These are phyloP conservation scores for Panicum hallii DNA, from an alignment of 202 grass and related monocot species.

Conservation along the genomic window DNA sequence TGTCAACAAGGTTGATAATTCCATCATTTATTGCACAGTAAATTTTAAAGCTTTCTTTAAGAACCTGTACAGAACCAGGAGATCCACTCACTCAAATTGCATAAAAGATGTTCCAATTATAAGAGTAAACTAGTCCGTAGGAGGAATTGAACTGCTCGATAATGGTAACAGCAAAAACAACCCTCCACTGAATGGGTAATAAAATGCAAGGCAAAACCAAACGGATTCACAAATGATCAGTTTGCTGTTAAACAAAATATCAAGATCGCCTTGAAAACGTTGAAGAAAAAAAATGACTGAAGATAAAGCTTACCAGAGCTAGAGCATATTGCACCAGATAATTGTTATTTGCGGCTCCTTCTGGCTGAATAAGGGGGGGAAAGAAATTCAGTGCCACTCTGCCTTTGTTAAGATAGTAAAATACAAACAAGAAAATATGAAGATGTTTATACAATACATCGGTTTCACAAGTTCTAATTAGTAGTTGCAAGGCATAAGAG, in stretches of 20 bases:
- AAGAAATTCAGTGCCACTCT: slow-evolving; percentile 27
- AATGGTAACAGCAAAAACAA: slow-evolving; percentile 13
- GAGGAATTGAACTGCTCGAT: not conserved
- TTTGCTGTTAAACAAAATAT: not conserved
- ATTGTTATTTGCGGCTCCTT: slow-evolving; percentile 85
- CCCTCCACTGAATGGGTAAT: slow-evolving; percentile 32
- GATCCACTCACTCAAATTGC: slow-evolving; percentile 33
- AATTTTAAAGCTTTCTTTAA: slow-evolving; percentile 99
- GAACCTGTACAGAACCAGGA: slow-evolving; percentile 60
- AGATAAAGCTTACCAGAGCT: slow-evolving; percentile 67
- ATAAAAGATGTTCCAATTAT: slow-evolving; percentile 2
- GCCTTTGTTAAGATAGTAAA: slow-evolving; percentile 8
- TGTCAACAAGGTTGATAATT: slow-evolving; percentile 99
- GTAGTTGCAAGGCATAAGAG: slow-evolving; percentile 33
- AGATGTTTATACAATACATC: not conserved
- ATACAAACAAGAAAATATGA: slow-evolving; percentile 11
- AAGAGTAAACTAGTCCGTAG: slow-evolving; percentile 1
- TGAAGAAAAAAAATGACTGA: not conserved
- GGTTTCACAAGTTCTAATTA: slow-evolving; percentile 16
- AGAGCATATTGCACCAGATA: slow-evolving; percentile 93
- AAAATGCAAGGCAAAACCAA: slow-evolving; percentile 21
- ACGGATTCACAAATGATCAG: not conserved
- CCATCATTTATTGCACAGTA: slow-evolving; percentile 98
- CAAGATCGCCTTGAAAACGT: slow-evolving; percentile 15
- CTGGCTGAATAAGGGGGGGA: slow-evolving; percentile 57